These are phyloP conservation scores for Emericellopsis terricola DNA, from an alignment of 495 filamentous ascomycete genomes.

Conservation along the genomic window DNA sequence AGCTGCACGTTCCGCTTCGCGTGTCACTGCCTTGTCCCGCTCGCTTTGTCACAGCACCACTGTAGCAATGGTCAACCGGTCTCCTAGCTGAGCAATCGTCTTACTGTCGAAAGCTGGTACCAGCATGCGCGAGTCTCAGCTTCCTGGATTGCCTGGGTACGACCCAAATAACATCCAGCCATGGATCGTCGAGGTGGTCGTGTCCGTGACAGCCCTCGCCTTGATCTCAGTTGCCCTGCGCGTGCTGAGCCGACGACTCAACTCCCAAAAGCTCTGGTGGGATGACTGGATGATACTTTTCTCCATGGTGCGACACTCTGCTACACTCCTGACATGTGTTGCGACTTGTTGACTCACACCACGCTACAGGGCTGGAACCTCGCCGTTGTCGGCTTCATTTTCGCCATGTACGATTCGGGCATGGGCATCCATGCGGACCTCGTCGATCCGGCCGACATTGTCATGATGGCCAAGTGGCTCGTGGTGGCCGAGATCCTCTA, in stretches of 20 bases:
- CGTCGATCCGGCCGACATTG: conserved; percentile 7
- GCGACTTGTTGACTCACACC: not conserved
- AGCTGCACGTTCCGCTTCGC: too few species aligned
- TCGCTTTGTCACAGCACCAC: too few species aligned
- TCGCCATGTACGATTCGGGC: conserved; percentile 12
- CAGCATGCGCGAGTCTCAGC: not conserved
- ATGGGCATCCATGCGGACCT: conserved; percentile 16
- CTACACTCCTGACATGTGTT: not conserved
- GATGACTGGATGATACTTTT: conserved; percentile 21
- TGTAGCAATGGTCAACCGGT: too few species aligned
- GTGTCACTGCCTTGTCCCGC: too few species aligned
- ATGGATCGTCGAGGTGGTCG: conserved; percentile 19
- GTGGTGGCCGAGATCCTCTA: conserved; percentile 19
- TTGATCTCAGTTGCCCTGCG: conserved; percentile 14
- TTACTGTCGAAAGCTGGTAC: not conserved
- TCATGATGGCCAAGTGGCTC: conserved; percentile 18
- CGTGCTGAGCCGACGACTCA: conserved; percentile 12
- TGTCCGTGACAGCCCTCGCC: conserved; percentile 2
- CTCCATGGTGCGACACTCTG: conserved; percentile 14
- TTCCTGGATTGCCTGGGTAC: conserved; percentile 1
- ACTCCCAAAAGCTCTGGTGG: conserved; percentile 18
- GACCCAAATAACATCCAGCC: conserved; percentile 13
- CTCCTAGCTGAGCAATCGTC: not conserved
- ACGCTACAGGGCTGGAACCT: conserved; percentile 12
- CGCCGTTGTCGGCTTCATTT: conserved; percentile 17